These are phyloP conservation scores for Centaurea solstitialis DNA, from an alignment of 129 eudicot genomes.

Conservation along the genomic window DNA sequence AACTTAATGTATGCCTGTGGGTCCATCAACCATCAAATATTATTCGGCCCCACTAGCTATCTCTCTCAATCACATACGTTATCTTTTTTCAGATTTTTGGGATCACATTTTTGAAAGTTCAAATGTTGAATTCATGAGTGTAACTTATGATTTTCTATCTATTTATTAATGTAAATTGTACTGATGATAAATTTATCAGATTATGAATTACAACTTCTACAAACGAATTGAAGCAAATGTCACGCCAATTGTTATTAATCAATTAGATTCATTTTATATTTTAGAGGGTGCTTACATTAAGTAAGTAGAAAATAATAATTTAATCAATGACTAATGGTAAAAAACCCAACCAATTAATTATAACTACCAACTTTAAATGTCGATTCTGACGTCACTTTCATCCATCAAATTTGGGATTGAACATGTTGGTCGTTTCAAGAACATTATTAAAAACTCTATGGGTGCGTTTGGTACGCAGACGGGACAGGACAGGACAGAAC, in stretches of 20 bases:
- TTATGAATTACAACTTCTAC: too few relatives aligned
- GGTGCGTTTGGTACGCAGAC: too few relatives aligned
- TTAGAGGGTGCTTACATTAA: not conserved
- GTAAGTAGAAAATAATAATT: too few relatives aligned
- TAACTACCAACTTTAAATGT: not conserved
- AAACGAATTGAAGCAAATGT: too few relatives aligned
- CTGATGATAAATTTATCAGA: too few relatives aligned
- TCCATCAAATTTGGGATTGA: not conserved
- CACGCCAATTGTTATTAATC: not conserved
- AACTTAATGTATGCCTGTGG: conserved; percentile 12
- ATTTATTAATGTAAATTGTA: too few relatives aligned
- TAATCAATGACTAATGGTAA: too few relatives aligned
- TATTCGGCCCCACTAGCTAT: conserved; percentile 24
- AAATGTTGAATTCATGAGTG: not conserved
- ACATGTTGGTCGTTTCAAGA: not conserved
- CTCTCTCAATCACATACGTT: conserved; percentile 15
- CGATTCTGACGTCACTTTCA: not conserved
- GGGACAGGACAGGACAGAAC: too few relatives aligned
- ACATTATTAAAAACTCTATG: not conserved
- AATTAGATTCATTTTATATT: too few relatives aligned
- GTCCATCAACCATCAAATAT: conserved; percentile 36
- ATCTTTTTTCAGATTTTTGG: not conserved
- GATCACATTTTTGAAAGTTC: not conserved
- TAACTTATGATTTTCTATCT: not conserved
- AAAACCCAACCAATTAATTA: not conserved